phyloP scores from a whole-genome alignment of 1,284 basidiomycete species.

The Fomitopsis palustris region DNA sequence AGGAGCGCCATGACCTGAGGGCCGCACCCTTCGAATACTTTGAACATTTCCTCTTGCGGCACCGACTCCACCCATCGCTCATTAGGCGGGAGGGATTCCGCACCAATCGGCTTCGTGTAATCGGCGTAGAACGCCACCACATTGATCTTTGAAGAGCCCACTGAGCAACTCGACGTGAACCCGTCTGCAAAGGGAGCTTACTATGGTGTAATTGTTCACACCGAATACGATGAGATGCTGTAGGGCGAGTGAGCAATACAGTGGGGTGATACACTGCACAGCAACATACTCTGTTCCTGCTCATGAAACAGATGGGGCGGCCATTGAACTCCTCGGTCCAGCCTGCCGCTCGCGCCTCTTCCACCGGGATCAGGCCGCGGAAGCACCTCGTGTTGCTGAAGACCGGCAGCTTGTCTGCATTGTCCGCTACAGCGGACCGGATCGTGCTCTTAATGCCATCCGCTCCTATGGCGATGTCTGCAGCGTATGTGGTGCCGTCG shows the following conservation, averaged over 20 bases:
- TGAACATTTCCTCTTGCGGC: slow-evolving; percentile 40
- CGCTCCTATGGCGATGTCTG: slow-evolving; percentile 51
- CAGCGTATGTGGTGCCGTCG: slow-evolving; percentile 42
- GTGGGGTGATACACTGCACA: background rate
- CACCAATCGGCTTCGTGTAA: slow-evolving; percentile 33
- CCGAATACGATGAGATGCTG: slow-evolving; percentile 59
- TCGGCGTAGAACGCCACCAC: slow-evolving; percentile 50
- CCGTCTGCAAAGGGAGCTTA: slow-evolving; percentile 19
- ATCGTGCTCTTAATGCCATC: slow-evolving; percentile 49
- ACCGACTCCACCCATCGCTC: slow-evolving; percentile 47
- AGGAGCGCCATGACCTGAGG: slow-evolving; percentile 42
- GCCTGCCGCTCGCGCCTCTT: slow-evolving; percentile 36
- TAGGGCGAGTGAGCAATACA: background rate
- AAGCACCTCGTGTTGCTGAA: slow-evolving; percentile 47
- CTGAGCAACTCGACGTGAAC: background rate
- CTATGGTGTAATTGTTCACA: slow-evolving; percentile 40
- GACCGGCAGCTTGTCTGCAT: slow-evolving; percentile 23
- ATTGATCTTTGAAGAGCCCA: slow-evolving; percentile 38
- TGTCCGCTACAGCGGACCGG: slow-evolving; percentile 34
- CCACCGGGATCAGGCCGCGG: slow-evolving; percentile 39
- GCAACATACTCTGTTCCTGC: slow-evolving; percentile 37
- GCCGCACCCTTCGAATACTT: slow-evolving; percentile 47
- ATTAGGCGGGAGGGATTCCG: slow-evolving; percentile 30
- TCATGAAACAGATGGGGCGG: slow-evolving; percentile 39
- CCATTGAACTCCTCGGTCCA: slow-evolving; percentile 35